Evolutionary conservation across 1,139 yeast species (phyloP), one percentile per base, ranked within the genome.

Genomic region (Taphrina deformans): DNA sequence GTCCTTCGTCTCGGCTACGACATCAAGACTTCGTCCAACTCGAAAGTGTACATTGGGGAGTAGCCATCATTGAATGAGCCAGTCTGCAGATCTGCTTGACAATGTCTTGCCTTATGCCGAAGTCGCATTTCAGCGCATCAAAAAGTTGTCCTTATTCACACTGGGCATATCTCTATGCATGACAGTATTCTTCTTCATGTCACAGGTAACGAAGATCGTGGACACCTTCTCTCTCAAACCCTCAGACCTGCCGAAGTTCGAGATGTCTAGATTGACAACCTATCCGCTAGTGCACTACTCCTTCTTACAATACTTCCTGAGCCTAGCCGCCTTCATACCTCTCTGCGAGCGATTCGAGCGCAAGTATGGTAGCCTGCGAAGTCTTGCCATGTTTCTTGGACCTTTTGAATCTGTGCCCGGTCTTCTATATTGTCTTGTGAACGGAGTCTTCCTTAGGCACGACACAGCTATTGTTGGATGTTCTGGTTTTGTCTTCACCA

Each of bases 311-410:
- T 78, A 92, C 76, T 66, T 83, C 2, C 75, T 88, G 71, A 89
- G 89, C 73, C 69, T 83, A n/a, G 68, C 84, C 52, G 82, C 87
- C 0, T 74, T 90, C 55, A 76, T 80, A 62, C 90, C 92, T 4
- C 77, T 91, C 73, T 78, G 88, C 33, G 79, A 82, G 23, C 67
- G 71, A 63, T 91, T 86, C 75, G 98, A 92, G 77, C 78, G 80
- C 64, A 75, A 78, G 31, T 88, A 90, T 71, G 98, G 98, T 9
- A 91, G 98, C 0, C 86, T 92, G 0, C 84, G 89, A 73, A 88
- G 97, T 1, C 97, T 96, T 1, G 80, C 92, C 62, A 86, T 91
- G 23, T 79, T 92, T 67, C 89, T 90, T 74, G 69, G 76, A 72
- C 65, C 51, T 71, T 69, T 9, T 23, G 18, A 16, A 55, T 27